Evolutionary conservation across 768 basidiomycete species (phyloP).

Genomic region (Xerocomus spinulosus): DNA sequence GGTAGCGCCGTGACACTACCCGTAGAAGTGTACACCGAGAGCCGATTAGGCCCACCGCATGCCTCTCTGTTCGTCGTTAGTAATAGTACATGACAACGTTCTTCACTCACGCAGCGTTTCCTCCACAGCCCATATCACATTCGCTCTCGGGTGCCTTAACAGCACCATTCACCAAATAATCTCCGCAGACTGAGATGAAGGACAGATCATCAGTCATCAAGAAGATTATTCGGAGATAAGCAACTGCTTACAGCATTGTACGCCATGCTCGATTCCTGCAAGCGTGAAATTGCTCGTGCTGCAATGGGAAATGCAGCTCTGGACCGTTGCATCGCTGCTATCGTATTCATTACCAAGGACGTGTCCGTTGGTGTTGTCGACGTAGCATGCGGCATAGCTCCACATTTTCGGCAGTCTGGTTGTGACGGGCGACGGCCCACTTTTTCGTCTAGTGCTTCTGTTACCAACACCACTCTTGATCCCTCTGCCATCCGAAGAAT

Average conservation of each 20-base stretch:
- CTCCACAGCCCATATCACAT: slow-evolving; percentile 74
- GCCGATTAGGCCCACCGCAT: slow-evolving; percentile 68
- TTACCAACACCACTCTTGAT: too few relatives aligned
- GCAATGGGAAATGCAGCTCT: slow-evolving; percentile 62
- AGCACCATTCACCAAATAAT: slow-evolving; percentile 59
- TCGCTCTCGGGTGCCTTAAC: slow-evolving; percentile 41
- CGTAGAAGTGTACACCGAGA: slow-evolving; percentile 62
- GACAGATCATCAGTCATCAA: background rate
- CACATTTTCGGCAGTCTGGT: slow-evolving; percentile 51
- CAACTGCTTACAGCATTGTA: slow-evolving; percentile 42
- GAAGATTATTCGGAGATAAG: background rate
- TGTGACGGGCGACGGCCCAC: slow-evolving; percentile 41
- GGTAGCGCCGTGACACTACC: slow-evolving; percentile 50
- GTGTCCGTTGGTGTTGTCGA: slow-evolving; percentile 68
- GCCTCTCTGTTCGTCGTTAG: slow-evolving; percentile 42
- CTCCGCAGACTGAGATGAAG: slow-evolving; percentile 56
- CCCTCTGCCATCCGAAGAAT: too few relatives aligned
- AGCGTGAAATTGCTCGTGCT: slow-evolving; percentile 50
- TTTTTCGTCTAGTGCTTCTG: too few relatives aligned
- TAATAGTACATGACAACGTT: background rate
- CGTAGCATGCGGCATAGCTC: slow-evolving; percentile 62
- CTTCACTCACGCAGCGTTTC: slow-evolving; percentile 53
- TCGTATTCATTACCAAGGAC: slow-evolving; percentile 45
- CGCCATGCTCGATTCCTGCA: slow-evolving; percentile 59
- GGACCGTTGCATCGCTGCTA: slow-evolving; percentile 45